phyloP scores from a whole-genome alignment of 1,139 yeast genomes.

The Entelexis sorbosivorans region DNA sequence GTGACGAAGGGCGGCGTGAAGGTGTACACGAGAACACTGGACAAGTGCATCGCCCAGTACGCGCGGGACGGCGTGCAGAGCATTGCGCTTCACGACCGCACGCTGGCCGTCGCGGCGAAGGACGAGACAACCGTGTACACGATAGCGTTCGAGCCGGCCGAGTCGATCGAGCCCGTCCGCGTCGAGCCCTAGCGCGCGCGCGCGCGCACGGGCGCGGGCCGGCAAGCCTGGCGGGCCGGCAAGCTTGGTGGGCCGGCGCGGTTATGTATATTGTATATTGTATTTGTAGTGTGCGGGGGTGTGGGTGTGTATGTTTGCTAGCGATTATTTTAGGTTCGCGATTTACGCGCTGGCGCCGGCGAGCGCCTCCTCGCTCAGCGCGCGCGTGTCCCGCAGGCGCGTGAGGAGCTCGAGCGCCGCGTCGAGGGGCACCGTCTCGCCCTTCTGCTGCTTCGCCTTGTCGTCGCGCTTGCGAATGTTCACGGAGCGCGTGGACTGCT shows the following conservation, averaged over 20 bases:
- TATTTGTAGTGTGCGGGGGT: too few relatives aligned
- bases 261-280: too few relatives aligned
- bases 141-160: not conserved
- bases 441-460: constrained; percentile 75
- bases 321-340: too few relatives aligned
- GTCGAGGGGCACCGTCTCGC: constrained; percentile 63
- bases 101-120: constrained; percentile 10
- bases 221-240: too few relatives aligned
- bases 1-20: constrained; percentile 5
- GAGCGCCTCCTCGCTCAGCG: constrained; percentile 19
- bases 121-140: not conserved
- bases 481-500: constrained; percentile 63
- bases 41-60: not conserved
- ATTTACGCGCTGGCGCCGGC: not conserved
- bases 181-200: too few relatives aligned
- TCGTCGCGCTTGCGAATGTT: constrained; percentile 92
- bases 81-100: constrained; percentile 5
- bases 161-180: not conserved
- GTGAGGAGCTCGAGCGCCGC: constrained; percentile 41
- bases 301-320: too few relatives aligned
- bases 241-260: too few relatives aligned
- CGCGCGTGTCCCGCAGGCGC: constrained; percentile 22
- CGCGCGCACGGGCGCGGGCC: too few relatives aligned
- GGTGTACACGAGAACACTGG: not conserved
- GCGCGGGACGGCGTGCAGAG: constrained; percentile 1